Percentiles rank a stretch among this genome's conserved stretches.
Conservation (phyloP, 441 rosid species). For the Kokia cookei region DNA sequence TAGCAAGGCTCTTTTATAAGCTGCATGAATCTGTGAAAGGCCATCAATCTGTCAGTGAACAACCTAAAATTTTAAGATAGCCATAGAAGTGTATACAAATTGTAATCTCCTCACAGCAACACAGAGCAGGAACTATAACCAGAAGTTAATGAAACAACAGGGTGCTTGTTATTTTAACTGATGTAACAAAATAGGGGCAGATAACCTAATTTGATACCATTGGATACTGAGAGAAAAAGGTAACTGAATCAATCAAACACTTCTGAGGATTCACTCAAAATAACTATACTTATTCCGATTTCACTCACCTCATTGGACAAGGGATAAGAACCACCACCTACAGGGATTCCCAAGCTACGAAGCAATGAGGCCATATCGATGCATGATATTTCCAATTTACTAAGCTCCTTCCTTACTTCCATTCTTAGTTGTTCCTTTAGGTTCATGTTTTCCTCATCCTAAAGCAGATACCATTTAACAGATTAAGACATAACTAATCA, state of each 20-base stretch:
- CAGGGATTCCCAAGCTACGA: slow-evolving; percentile 65
- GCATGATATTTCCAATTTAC: slow-evolving; percentile 45
- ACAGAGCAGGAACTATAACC: neutral
- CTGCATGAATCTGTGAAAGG: slow-evolving; percentile 66
- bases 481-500: neutral
- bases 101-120: neutral
- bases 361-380: slow-evolving; percentile 68
- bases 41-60: neutral
- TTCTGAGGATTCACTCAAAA: neutral
- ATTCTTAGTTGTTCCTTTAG: slow-evolving; percentile 64
- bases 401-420: slow-evolving; percentile 58
- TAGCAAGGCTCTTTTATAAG: slow-evolving; percentile 68
- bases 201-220: neutral
- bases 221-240: neutral
- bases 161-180: neutral
- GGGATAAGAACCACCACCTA: slow-evolving; percentile 34
- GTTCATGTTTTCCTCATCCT: slow-evolving; percentile 82
- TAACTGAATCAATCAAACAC: neutral
- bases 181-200: neutral
- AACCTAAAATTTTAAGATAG: neutral
- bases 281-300: neutral
- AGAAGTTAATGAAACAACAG: neutral
- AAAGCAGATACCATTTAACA: slow-evolving; percentile 16
- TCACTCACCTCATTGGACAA: slow-evolving; percentile 47
- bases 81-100: neutral